These are phyloP conservation scores for Dictyostelium firmibasis DNA, from an alignment of 78 protist genomes.

Conservation along the genomic window DNA sequence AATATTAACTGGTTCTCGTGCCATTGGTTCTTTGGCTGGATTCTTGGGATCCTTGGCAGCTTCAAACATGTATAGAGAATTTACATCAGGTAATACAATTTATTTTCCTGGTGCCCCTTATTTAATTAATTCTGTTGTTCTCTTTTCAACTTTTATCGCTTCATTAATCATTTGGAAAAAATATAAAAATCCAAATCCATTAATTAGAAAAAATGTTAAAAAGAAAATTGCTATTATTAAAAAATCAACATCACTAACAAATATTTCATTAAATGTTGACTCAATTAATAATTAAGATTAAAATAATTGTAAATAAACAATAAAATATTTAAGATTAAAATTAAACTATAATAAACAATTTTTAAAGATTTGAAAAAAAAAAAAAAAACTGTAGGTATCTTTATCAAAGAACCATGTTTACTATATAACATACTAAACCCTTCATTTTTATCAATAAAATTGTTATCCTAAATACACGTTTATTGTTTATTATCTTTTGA, in stretches of 20 bases:
- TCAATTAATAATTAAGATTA: background rate
- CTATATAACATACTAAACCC: too few species aligned
- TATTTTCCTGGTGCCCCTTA: background rate
- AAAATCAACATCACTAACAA: background rate
- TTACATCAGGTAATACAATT: background rate
- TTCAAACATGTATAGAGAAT: background rate
- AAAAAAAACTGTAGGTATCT: too few species aligned
- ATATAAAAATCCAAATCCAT: background rate
- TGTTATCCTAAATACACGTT: too few species aligned
- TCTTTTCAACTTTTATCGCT: background rate
- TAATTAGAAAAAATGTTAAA: background rate
- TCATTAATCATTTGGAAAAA: background rate
- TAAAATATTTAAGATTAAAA: too few species aligned
- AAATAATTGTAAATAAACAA: background rate
- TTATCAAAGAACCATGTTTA: too few species aligned
- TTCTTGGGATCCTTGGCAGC: background rate
- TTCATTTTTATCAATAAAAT: too few species aligned
- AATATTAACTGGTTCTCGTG: constrained; percentile 8
- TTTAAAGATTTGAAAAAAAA: too few species aligned
- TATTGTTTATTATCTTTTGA: too few species aligned
- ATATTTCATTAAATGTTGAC: background rate
- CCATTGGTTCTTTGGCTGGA: background rate
- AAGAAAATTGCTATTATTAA: background rate
- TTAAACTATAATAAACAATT: too few species aligned
- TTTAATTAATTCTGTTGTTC: background rate